Conservation (phyloP, 1,284 basidiomycete genomes). For the Pseudomicrostroma phylloplanum region DNA sequence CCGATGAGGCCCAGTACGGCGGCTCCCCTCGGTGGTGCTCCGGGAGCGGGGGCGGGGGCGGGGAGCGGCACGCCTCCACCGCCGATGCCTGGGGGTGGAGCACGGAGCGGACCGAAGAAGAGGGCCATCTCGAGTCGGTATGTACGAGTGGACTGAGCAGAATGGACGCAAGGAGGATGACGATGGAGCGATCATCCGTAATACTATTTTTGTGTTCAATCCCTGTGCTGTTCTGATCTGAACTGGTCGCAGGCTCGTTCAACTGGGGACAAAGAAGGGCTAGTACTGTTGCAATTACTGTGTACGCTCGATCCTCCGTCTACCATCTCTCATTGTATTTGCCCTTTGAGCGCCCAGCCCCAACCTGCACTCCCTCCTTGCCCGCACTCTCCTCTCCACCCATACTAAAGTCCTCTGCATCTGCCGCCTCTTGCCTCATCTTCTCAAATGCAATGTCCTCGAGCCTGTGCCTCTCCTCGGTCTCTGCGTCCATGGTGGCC, state of each 20-base stretch:
- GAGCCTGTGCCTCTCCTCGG: not conserved
- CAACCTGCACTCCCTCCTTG: not conserved
- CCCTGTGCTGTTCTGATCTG: no score
- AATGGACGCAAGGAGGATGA: no score
- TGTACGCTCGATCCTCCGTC: no score
- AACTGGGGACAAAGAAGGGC: no score
- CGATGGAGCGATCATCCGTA: no score
- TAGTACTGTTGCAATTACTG: no score
- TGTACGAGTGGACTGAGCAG: slow-evolving; percentile 36
- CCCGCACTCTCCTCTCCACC: slow-evolving; percentile 3
- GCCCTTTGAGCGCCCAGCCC: not conserved
- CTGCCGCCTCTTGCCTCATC: not conserved
- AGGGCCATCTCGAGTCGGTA: slow-evolving; percentile 46
- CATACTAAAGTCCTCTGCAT: not conserved
- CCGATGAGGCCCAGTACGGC: slow-evolving; percentile 16
- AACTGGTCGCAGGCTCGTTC: no score
- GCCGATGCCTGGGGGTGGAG: slow-evolving; percentile 15
- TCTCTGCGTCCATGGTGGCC: not conserved
- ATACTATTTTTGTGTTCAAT: no score
- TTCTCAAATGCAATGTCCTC: not conserved
- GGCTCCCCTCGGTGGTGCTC: slow-evolving; percentile 8
- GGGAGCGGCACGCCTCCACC: slow-evolving; percentile 23
- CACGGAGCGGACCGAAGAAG: slow-evolving; percentile 34
- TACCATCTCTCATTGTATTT: no score
- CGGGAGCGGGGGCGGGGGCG: slow-evolving; percentile 12